Evolutionary conservation across 2,329 filamentous ascomycete species (phyloP), one percentile per base, ranked within the genome.

Genomic region (Colletotrichum sidae): DNA sequence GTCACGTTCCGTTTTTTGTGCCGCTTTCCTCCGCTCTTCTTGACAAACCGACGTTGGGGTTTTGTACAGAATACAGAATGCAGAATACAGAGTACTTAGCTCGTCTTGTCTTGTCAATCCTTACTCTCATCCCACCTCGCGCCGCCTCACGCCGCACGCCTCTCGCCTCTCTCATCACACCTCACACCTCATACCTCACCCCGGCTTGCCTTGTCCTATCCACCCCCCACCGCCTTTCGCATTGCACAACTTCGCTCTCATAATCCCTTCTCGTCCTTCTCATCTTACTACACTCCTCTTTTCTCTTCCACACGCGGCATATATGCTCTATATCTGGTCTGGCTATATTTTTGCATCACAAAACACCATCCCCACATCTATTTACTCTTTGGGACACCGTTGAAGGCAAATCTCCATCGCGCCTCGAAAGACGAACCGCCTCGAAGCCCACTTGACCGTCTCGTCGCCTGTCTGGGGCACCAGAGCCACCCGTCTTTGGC

Each of bases 191-290:
- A 25, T 5, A 25, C 25, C 25, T 25, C 25, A 25, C 25, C 25
- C 25, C 25, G 25, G 25, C 25, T 25, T 25, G 25, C 25, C 25
- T 42, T 25, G 38, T 25, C n/a, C 33, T 49, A 33, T 41, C 56
- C 50, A 44, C 38, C 61, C 57, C 44, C 37, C 50, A 35, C 54
- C 58, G 50, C 25, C 46, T 12, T 33, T 38, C 39, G 41, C 45
- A 55, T 61, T 15, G 45, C 62, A 65, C 62, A 55, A 61, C 39
- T 52, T 51, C 5, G 37, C 44, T 50, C 51, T 47, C 52, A 53
- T 61, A 55, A 61, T 49, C 25, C 34, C 45, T 25, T 42, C 44
- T 37, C 25, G 53, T 62, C 35, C 46, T 51, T 37, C 35, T 49
- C 44, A 39, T 58, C 55, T 34, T 44, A 1, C 25, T 25, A 25